These are phyloP conservation scores for Puccinia triticina DNA, from an alignment of 1,284 basidiomycete genomes.

Conservation along the genomic window DNA sequence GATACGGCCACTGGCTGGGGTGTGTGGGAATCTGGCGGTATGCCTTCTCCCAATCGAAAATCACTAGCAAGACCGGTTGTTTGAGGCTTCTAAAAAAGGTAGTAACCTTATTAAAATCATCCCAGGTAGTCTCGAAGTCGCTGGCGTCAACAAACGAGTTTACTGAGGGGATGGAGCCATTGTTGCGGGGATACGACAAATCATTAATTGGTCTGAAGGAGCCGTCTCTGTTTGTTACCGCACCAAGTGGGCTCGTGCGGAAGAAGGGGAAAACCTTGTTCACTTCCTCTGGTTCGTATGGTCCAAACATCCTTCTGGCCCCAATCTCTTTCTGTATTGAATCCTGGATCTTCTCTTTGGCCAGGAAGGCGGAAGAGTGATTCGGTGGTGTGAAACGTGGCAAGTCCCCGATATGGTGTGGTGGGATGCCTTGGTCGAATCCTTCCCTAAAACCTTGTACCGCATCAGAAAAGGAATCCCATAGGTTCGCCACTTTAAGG, in stretches of 20 bases:
- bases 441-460: neutral
- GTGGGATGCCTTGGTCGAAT: neutral
- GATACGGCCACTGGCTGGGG: too few species aligned
- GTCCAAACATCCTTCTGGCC: neutral
- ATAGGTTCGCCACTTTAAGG: neutral
- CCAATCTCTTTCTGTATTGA: neutral
- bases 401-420: neutral
- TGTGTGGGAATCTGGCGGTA: too few species aligned
- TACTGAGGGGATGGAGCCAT: neutral
- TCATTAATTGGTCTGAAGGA: neutral
- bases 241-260: neutral
- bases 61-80: too few species aligned
- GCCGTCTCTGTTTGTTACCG: constrained; percentile 4
- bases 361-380: too few species aligned
- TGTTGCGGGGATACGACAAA: neutral
- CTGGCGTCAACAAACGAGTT: too few species aligned
- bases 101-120: neutral
- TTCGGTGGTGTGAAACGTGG: neutral
- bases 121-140: neutral
- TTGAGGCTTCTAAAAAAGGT: too few species aligned
- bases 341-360: neutral
- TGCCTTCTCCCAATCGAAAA: too few species aligned
- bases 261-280: neutral
- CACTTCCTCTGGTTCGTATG: neutral
- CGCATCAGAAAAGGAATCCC: neutral